A percentile compares a stretch with the other conserved stretches of the same genome.
Conservation (phyloP, 768 basidiomycete genomes). For the Lactifluus subvellereus region DNA sequence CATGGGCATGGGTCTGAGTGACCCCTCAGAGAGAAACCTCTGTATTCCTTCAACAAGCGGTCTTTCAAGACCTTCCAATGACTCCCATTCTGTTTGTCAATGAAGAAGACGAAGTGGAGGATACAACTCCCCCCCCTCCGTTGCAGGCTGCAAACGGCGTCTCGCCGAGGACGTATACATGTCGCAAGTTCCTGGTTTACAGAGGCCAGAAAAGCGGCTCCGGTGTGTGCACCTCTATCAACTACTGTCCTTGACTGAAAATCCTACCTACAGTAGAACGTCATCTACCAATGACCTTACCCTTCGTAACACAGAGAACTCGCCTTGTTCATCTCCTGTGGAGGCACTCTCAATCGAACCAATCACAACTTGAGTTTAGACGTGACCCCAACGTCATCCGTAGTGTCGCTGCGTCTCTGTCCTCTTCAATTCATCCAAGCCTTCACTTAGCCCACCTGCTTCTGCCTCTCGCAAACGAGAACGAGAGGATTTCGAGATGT, state of each 20-base stretch:
- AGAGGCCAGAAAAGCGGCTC: conserved; percentile 3
- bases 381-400: not conserved
- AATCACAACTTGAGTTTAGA: not conserved
- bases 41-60: not conserved
- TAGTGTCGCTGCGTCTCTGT: not conserved
- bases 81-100: not conserved
- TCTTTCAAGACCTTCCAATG: not conserved
- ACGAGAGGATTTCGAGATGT: not conserved
- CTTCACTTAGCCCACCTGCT: not conserved
- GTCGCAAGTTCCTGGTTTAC: not conserved
- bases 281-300: not conserved
- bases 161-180: not conserved
- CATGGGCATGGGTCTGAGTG: not conserved
- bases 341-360: not conserved
- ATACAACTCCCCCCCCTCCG: conserved; percentile 15
- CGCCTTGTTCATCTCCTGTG: not conserved
- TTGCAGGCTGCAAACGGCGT: conserved; percentile 17
- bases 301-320: not conserved
- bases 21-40: not conserved
- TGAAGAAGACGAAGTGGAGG: conserved; percentile 10
- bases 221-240: not conserved
- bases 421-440: not conserved
- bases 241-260: not conserved
- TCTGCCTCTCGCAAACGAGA: not conserved
- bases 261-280: not conserved